These are phyloP conservation scores for Collybia sp. DNA, from an alignment of 768 basidiomycete genomes.

Conservation along the genomic window DNA sequence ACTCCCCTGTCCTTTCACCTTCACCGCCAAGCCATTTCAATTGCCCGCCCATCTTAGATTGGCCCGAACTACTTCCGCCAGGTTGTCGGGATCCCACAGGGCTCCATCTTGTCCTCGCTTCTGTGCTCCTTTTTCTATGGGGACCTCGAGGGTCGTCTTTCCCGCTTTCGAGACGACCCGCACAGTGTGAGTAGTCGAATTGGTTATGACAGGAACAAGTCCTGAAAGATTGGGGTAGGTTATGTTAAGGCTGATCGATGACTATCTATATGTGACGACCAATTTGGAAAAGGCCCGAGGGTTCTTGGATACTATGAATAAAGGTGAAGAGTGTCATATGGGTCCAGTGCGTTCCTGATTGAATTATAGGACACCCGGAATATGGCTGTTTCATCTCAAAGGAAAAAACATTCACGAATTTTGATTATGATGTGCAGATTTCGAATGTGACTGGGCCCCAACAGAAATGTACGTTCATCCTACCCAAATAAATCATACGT, in stretches of 20 bases:
- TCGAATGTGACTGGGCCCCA: constrained; percentile 47
- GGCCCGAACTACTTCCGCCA: constrained; percentile 80
- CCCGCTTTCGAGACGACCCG: constrained; percentile 48
- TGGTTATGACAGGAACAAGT: background rate
- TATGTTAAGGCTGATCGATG: constrained; percentile 86
- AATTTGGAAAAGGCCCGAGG: constrained; percentile 48
- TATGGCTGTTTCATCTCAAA: constrained; percentile 90
- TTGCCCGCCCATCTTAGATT: constrained; percentile 46
- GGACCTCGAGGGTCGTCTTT: constrained; percentile 67
- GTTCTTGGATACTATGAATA: constrained; percentile 75
- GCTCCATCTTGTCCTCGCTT: constrained; percentile 91
- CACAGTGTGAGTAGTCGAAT: constrained; percentile 49
- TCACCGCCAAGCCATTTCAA: background rate
- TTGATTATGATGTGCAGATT: constrained; percentile 55
- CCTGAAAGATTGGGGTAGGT: constrained; percentile 37
- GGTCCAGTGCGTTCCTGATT: background rate
- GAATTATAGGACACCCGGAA: constrained; percentile 71
- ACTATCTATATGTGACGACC: constrained; percentile 88
- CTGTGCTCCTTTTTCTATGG: constrained; percentile 95
- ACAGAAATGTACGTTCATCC: constrained; percentile 30
- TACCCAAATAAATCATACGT: too few relatives aligned
- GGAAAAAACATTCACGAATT: constrained; percentile 89
- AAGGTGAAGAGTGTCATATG: constrained; percentile 37
- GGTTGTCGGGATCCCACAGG: constrained; percentile 94
- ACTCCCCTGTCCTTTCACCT: background rate